Evolutionary conservation across 2,329 filamentous ascomycete species (phyloP).

Genomic region (Colletotrichum sp.): DNA sequence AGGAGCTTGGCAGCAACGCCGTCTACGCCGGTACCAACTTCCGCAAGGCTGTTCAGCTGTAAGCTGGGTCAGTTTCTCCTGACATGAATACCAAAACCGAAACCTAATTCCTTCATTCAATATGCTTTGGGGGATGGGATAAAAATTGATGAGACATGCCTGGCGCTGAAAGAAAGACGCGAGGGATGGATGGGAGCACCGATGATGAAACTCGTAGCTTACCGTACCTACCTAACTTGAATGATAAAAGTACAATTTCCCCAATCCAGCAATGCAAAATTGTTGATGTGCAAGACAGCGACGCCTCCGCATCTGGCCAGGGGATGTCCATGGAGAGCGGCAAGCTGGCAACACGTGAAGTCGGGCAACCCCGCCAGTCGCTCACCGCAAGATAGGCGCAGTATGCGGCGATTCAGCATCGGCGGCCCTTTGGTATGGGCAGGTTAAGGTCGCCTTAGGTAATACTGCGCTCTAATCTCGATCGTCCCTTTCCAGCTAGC

Average conservation of each 20-base stretch:
- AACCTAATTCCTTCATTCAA: not conserved
- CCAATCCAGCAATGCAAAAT: not conserved
- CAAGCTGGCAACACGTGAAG: not conserved
- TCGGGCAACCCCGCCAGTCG: not conserved
- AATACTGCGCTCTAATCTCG: not conserved
- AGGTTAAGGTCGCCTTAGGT: not conserved
- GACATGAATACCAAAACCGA: not conserved
- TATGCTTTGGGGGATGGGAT: not conserved
- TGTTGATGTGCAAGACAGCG: not conserved
- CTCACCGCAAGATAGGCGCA: not conserved
- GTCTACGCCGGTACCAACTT: slow-evolving; percentile 92
- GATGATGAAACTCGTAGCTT: slow-evolving; percentile 19
- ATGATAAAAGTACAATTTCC: not conserved
- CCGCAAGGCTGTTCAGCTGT: slow-evolving; percentile 89
- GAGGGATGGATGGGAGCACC: slow-evolving; percentile 6
- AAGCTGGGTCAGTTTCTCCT: slow-evolving; percentile 39
- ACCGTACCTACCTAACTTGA: not conserved
- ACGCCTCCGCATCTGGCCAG: not conserved
- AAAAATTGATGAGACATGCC: slow-evolving; percentile 17
- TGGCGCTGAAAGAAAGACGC: slow-evolving; percentile 10
- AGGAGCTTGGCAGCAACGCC: slow-evolving; percentile 92
- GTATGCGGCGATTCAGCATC: not conserved
- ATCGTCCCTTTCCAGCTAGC: not conserved
- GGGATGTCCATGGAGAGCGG: not conserved
- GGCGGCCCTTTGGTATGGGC: not conserved